phyloP scores from a whole-genome alignment of 1,284 basidiomycete genomes.

The Moniliella sp. region DNA sequence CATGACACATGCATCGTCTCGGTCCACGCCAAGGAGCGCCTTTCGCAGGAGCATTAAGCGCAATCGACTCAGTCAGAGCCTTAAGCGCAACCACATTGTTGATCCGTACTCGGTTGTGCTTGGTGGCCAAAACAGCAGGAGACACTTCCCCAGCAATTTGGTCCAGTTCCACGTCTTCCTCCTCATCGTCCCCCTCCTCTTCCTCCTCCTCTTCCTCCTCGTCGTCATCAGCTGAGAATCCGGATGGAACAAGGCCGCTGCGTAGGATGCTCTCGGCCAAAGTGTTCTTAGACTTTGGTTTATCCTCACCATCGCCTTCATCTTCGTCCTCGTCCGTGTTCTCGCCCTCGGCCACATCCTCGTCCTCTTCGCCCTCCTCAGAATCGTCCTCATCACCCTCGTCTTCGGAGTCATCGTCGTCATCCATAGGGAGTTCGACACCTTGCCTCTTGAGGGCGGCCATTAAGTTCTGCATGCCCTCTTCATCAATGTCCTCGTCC shows the following conservation, averaged over 20 bases:
- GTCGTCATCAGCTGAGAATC: constrained; percentile 10
- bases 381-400: constrained; percentile 2
- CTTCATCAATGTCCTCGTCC: constrained; percentile 20
- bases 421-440: constrained; percentile 4
- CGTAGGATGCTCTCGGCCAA: constrained; percentile 25
- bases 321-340: constrained; percentile 4
- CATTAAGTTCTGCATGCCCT: constrained; percentile 25
- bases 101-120: constrained; percentile 21
- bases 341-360: constrained; percentile 4
- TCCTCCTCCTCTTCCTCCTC: constrained; percentile 13
- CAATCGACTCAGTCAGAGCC: constrained; percentile 18
- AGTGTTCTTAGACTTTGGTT: constrained; percentile 12
- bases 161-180: constrained; percentile 7
- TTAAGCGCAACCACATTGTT: constrained; percentile 21
- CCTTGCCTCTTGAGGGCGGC: constrained; percentile 24
- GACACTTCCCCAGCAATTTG: constrained; percentile 16
- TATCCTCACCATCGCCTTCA: constrained; percentile 6
- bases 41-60: constrained; percentile 5
- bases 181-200: constrained; percentile 9
- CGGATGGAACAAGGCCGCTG: constrained; percentile 13
- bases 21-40: constrained; percentile 23
- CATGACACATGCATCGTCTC: constrained; percentile 24
- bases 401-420: constrained; percentile 5
- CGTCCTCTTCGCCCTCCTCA: constrained; percentile 2
- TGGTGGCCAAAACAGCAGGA: constrained; percentile 15